phyloP scores from a whole-genome alignment of 1,284 basidiomycete species.

The Inonotus hispidus region DNA sequence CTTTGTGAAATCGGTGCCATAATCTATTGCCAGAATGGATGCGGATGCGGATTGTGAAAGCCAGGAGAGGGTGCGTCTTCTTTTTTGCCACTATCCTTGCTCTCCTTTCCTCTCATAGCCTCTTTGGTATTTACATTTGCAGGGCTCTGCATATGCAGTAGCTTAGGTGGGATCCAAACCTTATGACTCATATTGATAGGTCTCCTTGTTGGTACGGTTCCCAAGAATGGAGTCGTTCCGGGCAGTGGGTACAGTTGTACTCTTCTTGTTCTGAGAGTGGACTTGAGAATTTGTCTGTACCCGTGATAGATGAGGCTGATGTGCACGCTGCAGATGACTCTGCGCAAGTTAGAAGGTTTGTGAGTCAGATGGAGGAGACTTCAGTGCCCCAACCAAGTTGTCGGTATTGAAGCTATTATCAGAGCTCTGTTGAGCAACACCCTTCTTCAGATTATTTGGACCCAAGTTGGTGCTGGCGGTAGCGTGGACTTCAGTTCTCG shows the following conservation, averaged over 20 bases:
- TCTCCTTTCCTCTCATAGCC: slow-evolving; percentile 1
- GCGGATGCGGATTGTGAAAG: slow-evolving; percentile 10
- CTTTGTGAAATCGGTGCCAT: slow-evolving; percentile 95
- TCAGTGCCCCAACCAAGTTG: too few relatives aligned
- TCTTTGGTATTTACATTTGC: neutral
- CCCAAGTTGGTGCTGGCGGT: neutral
- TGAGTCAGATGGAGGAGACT: neutral
- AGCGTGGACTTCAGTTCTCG: neutral
- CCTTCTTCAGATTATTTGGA: neutral
- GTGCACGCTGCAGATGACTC: neutral
- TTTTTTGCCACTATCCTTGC: neutral
- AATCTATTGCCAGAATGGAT: slow-evolving; percentile 86
- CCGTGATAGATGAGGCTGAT: too few relatives aligned
- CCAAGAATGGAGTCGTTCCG: neutral
- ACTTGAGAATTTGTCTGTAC: neutral
- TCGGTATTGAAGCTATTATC: neutral
- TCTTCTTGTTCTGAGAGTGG: slow-evolving; percentile 6
- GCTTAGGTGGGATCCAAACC: slow-evolving; percentile 19
- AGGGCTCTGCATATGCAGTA: slow-evolving; percentile 17
- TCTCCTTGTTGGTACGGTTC: neutral
- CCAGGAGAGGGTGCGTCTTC: slow-evolving; percentile 6
- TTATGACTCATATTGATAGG: slow-evolving; percentile 6
- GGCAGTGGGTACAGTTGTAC: neutral
- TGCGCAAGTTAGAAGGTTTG: slow-evolving; percentile 1
- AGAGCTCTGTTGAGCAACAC: neutral